These are phyloP conservation scores for Erythrobasidium hasegawianum DNA, from an alignment of 1,284 basidiomycete genomes.

Conservation along the genomic window DNA sequence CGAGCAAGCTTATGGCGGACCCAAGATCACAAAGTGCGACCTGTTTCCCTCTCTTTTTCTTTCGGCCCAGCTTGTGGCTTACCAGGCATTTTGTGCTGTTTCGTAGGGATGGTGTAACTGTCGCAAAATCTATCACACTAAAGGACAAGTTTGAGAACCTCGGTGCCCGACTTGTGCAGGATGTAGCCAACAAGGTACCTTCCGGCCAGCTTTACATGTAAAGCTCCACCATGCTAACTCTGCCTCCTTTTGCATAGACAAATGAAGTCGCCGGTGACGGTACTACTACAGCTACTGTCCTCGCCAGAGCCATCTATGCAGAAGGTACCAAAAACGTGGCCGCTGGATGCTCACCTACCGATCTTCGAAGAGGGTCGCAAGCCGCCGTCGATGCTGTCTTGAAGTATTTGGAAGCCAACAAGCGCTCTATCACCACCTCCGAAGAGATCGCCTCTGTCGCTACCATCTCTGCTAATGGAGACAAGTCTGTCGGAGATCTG, in stretches of 20 bases:
- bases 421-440: constrained; percentile 91
- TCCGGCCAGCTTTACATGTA: too few species aligned
- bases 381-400: constrained; percentile 95
- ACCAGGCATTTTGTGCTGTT: constrained; percentile 7
- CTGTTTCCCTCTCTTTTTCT: constrained; percentile 28
- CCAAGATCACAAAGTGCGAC: constrained; percentile 93
- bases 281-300: constrained; percentile 94
- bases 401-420: constrained; percentile 80
- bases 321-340: constrained; percentile 99
- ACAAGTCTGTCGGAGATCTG: constrained; percentile 86
- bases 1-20: constrained; percentile 93
- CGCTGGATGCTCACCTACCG: constrained; percentile 99
- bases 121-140: constrained; percentile 88
- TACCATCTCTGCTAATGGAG: constrained; percentile 98
- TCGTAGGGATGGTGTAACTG: constrained; percentile 81
- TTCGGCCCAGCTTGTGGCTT: constrained; percentile 7
- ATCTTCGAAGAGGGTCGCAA: constrained; percentile 92
- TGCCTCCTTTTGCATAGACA: constrained; percentile 57
- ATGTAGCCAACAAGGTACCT: constrained; percentile 41
- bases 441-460: constrained; percentile 98
- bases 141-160: constrained; percentile 77
- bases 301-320: constrained; percentile 93
- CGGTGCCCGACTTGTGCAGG: constrained; percentile 35
- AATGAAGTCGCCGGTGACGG: constrained; percentile 98
- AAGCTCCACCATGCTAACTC: not conserved